phyloP scores from a whole-genome alignment of 129 eudicot genomes.

The Chrysanthemum lavandulifolium region DNA sequence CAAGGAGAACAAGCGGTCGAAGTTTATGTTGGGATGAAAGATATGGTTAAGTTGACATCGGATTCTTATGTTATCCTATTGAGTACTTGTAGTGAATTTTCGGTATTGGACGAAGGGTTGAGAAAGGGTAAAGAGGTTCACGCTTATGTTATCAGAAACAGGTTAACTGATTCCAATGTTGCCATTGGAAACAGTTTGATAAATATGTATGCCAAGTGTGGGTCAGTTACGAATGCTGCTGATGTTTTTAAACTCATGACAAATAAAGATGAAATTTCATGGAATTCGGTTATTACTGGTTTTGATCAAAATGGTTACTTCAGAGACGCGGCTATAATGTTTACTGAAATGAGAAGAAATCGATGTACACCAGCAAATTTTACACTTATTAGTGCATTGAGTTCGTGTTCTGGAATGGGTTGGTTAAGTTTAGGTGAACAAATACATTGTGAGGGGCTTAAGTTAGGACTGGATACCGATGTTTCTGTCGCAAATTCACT shows the following conservation, averaged over 20 bases:
- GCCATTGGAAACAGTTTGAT: constrained; percentile 74
- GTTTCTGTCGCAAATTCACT: constrained; percentile 90
- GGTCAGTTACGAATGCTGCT: constrained; percentile 47
- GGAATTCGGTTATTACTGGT: constrained; percentile 82
- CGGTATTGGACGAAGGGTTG: constrained; percentile 47
- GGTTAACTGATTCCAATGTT: constrained; percentile 46
- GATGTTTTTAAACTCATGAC: constrained; percentile 54
- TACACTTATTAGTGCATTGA: constrained; percentile 74
- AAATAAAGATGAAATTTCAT: constrained; percentile 64
- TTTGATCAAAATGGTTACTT: constrained; percentile 68
- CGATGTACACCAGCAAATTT: constrained; percentile 54
- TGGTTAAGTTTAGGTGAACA: constrained; percentile 66
- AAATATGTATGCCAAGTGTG: constrained; percentile 89
- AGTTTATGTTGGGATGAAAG: constrained; percentile 54
- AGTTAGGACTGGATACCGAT: constrained; percentile 73
- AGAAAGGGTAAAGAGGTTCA: constrained; percentile 76
- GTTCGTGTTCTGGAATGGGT: constrained; percentile 73
- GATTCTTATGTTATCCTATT: constrained; percentile 80
- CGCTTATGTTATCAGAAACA: constrained; percentile 56
- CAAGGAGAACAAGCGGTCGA: constrained; percentile 74
- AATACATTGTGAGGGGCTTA: constrained; percentile 68
- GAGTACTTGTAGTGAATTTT: constrained; percentile 64
- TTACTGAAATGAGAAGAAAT: constrained; percentile 56
- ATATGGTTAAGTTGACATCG: constrained; percentile 42
- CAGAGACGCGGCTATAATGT: constrained; percentile 55